A percentile compares a stretch with the other conserved stretches of the same genome.
Conservation (phyloP, 1,139 yeast species). For the Suhomyces bribrorum region DNA sequence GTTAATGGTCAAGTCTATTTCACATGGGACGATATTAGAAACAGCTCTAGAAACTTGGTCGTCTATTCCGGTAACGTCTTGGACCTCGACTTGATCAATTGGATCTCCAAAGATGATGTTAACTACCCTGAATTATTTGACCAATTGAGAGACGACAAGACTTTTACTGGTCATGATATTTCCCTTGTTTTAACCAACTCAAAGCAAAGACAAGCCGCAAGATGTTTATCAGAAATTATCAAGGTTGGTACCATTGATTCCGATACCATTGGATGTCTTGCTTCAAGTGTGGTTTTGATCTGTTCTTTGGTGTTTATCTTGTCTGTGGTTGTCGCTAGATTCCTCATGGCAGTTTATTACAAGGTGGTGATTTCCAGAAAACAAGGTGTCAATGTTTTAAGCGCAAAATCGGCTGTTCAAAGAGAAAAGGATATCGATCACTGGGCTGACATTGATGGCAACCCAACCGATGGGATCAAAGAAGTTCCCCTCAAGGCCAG, state of each 20-base stretch:
- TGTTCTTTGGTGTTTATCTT: conserved; percentile 82
- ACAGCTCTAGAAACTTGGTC: conserved; percentile 72
- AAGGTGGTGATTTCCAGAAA: conserved; percentile 75
- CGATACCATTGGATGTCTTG: conserved; percentile 93
- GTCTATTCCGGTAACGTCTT: conserved; percentile 88
- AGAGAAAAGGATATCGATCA: conserved; percentile 67
- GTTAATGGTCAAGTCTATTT: conserved; percentile 77
- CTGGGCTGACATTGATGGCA: conserved; percentile 51
- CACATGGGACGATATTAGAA: conserved; percentile 84
- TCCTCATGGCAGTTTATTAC: conserved; percentile 84
- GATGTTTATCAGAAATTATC: conserved; percentile 83
- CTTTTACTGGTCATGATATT: conserved; percentile 75
- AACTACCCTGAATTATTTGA: conserved; percentile 74
- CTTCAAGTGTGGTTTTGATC: conserved; percentile 78
- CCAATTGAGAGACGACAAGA: conserved; percentile 54
- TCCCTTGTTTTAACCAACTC: conserved; percentile 74
- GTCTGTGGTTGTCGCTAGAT: conserved; percentile 74
- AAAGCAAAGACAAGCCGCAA: conserved; percentile 68
- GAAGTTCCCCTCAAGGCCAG: conserved; percentile 54
- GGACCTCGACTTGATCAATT: conserved; percentile 72
- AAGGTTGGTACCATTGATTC: conserved; percentile 90
- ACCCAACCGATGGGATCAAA: conserved; percentile 40
- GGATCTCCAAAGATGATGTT: conserved; percentile 70
- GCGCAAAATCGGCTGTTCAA: conserved; percentile 47
- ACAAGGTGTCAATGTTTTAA: conserved; percentile 75